These are phyloP conservation scores for Sisymbrium altissimum DNA, from an alignment of 345 rosid genomes.

Conservation along the genomic window DNA sequence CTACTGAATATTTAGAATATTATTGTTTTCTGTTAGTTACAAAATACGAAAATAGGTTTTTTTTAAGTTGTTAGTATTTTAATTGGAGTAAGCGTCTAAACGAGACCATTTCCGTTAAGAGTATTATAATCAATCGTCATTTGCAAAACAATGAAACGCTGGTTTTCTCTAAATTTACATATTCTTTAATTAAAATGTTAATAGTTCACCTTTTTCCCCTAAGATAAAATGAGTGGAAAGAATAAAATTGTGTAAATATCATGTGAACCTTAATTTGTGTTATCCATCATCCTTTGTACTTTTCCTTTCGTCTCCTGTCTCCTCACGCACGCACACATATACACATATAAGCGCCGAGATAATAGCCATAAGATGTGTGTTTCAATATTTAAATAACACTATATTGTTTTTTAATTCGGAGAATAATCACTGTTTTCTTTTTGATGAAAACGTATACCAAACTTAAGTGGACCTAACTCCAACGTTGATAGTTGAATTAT, in stretches of 20 bases:
- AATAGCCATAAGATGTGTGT: conserved; percentile 11
- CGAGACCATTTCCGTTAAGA: neutral
- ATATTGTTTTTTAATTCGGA: neutral
- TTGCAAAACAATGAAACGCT: neutral
- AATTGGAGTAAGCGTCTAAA: neutral
- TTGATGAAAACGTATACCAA: conserved; percentile 26
- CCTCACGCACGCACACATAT: conserved; percentile 10
- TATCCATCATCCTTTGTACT: neutral
- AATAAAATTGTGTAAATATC: neutral
- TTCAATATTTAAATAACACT: neutral
- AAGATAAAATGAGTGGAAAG: neutral
- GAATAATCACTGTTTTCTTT: conserved; percentile 9
- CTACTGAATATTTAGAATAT: neutral
- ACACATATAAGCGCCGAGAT: conserved; percentile 7
- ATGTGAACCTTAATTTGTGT: conserved; percentile 13
- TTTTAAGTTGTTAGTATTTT: neutral
- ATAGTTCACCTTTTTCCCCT: too few relatives aligned
- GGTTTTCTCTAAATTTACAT: neutral
- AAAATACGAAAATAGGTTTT: neutral
- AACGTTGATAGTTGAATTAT: conserved; percentile 28
- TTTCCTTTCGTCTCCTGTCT: neutral
- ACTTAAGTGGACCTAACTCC: conserved; percentile 34
- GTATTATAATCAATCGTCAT: neutral
- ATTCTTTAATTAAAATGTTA: too few relatives aligned
- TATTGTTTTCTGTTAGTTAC: conserved; percentile 9